Percentiles rank a stretch among this genome's conserved stretches.
phyloP scores from a whole-genome alignment of 176 grass and related monocot species.

The Echinochloa phyllopogon region DNA sequence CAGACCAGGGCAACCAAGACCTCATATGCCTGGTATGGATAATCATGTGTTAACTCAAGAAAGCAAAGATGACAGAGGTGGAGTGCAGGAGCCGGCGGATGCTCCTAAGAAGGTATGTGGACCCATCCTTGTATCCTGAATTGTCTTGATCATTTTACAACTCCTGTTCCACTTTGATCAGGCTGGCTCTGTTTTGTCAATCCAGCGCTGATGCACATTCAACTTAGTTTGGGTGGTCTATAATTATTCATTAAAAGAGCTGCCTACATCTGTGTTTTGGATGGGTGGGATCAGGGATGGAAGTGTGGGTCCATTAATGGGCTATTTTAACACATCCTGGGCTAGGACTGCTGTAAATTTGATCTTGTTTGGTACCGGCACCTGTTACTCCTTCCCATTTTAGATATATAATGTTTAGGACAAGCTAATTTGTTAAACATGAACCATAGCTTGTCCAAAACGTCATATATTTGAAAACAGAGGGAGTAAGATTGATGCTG shows the following conservation, averaged over 20 bases:
- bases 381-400: too few species aligned
- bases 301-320: neutral
- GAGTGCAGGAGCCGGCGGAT: conserved; percentile 55
- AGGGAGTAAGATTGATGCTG: neutral
- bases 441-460: too few species aligned
- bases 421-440: too few species aligned
- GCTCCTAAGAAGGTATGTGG: conserved; percentile 73
- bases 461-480: too few species aligned
- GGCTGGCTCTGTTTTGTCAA: conserved; percentile 20
- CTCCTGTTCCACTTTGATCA: conserved; percentile 33
- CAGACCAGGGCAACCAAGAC: conserved; percentile 63
- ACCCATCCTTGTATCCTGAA: conserved; percentile 17
- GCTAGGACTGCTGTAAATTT: neutral
- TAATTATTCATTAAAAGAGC: conserved; percentile 14
- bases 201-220: conserved; percentile 7
- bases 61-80: conserved; percentile 64
- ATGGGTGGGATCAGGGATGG: conserved; percentile 15
- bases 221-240: conserved; percentile 1
- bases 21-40: conserved; percentile 65
- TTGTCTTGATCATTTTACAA: neutral
- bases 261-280: neutral
- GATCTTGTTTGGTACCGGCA: neutral
- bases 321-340: neutral
- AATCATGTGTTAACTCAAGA: conserved; percentile 54
- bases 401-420: too few species aligned